Base-by-base conservation (phyloP, 2,329 filamentous ascomycete genomes). In the Aspergillus puulaauensis region DNA sequence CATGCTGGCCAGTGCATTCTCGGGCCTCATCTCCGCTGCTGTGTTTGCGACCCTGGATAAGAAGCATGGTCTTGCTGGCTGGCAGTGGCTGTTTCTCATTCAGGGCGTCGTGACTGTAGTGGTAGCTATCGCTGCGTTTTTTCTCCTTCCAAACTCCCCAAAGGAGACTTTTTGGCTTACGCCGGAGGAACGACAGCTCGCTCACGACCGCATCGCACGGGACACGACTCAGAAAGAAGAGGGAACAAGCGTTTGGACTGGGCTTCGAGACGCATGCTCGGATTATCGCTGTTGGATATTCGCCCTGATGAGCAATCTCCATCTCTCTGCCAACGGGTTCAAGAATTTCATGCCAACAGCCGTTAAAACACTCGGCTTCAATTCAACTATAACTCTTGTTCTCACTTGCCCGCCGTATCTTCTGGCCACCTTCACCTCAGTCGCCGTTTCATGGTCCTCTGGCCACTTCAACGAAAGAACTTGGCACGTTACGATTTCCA, bases 11-110 rank as follows among this genome's bases (percentile, higher is more conserved):
- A 64, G 61, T 43, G 56, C 59, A 5, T 61, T 60, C 9, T 59
- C 58, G 6, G 60, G 60, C 0, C 56, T 66, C 14, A 61, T 62
- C 37, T 60, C 61, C 14, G 55, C 60, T 0, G 21, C 71, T 66
- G 2, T 51, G 66, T 74, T 58, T 54, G 59, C 46, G 4, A 64
- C 64, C 2, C 61, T 75, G n/a, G 71, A 74, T 35, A 63, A 67
- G 15, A 57, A 54, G 11, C 64, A 65, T 27, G 72, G 68, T 2
- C 49, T 74, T 17, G 64, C 64, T 12, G 71, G 71, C 7, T 76
- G 73, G 72, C 75, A 83, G 52, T 87, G 84, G 84, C 75, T 86
- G 0, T 86, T 86, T 71, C 76, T 80, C 37, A 74, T 86, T 52
- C 82, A 86, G 64, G 83, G 84, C 2, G 75, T 74, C 2, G 50